These are phyloP conservation scores for Pueraria montana DNA, from an alignment of 306 rosid species.

Conservation along the genomic window DNA sequence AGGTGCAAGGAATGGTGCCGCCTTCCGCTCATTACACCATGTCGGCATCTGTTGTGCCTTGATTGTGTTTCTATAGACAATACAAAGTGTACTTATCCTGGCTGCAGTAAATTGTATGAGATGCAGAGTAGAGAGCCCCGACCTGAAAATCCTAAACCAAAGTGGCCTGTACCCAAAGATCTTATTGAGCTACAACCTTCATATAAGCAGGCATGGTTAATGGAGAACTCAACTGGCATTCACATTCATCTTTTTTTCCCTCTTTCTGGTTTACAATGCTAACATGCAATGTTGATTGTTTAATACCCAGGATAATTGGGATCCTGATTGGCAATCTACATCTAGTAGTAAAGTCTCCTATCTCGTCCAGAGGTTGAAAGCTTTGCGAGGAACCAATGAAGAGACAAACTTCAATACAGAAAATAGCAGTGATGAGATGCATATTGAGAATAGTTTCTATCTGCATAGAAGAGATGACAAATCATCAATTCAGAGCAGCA, in stretches of 20 bases:
- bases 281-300: slow-evolving; percentile 37
- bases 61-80: slow-evolving; percentile 89
- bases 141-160: slow-evolving; percentile 94
- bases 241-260: background rate
- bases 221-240: slow-evolving; percentile 39
- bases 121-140: slow-evolving; percentile 86
- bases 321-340: slow-evolving; percentile 99
- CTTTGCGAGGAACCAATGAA: slow-evolving; percentile 69
- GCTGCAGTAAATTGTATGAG: slow-evolving; percentile 80
- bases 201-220: slow-evolving; percentile 84
- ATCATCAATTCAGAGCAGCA: slow-evolving; percentile 38
- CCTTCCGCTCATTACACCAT: slow-evolving; percentile 91
- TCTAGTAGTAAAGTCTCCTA: slow-evolving; percentile 95
- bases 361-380: slow-evolving; percentile 74
- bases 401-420: slow-evolving; percentile 45
- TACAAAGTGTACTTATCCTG: slow-evolving; percentile 86
- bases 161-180: slow-evolving; percentile 98
- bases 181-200: slow-evolving; percentile 98
- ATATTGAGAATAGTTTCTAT: slow-evolving; percentile 47
- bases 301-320: slow-evolving; percentile 89
- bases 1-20: slow-evolving; percentile 99
- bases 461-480: slow-evolving; percentile 49
- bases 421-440: slow-evolving; percentile 44
- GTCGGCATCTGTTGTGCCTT: slow-evolving; percentile 91
- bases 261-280: slow-evolving; percentile 8